Conservation (phyloP, 2,329 filamentous ascomycete genomes). For the Ciborinia camelliae region DNA sequence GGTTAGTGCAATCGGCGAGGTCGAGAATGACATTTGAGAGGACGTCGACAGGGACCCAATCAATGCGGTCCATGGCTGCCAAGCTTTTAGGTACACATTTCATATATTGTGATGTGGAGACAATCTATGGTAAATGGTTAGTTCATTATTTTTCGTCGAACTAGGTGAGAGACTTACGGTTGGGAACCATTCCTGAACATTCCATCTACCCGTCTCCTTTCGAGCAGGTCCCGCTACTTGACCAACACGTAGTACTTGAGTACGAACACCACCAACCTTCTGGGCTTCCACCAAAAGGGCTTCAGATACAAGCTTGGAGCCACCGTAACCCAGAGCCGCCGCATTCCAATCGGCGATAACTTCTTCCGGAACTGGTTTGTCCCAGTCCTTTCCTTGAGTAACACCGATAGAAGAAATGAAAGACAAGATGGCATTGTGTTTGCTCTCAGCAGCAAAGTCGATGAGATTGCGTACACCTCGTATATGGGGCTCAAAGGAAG, state of each 20-base stretch:
- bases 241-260: conserved; percentile 45
- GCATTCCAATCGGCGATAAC: conserved; percentile 38
- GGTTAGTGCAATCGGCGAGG: conserved; percentile 23
- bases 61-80: conserved; percentile 38
- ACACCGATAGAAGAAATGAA: conserved; percentile 31
- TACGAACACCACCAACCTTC: conserved; percentile 40
- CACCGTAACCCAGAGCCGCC: conserved; percentile 32
- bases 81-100: conserved; percentile 41
- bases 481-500: conserved; percentile 40
- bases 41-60: conserved; percentile 46
- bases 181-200: conserved; percentile 55
- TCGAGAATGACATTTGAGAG: conserved; percentile 36
- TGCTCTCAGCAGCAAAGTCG: conserved; percentile 21
- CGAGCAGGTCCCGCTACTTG: conserved; percentile 46
- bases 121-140: conserved; percentile 31
- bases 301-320: conserved; percentile 33
- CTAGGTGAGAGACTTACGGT: conserved; percentile 21
- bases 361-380: conserved; percentile 39
- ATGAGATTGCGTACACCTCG: conserved; percentile 42
- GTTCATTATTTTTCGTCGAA: neutral
- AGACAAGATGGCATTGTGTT: conserved; percentile 29
- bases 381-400: conserved; percentile 17
- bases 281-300: conserved; percentile 44
- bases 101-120: conserved; percentile 42
- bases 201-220: conserved; percentile 48